Evolutionary conservation across 2,329 filamentous ascomycete genomes (phyloP), one percentile per base, ranked within the genome.

Genomic region (Emergomyces africanus): DNA sequence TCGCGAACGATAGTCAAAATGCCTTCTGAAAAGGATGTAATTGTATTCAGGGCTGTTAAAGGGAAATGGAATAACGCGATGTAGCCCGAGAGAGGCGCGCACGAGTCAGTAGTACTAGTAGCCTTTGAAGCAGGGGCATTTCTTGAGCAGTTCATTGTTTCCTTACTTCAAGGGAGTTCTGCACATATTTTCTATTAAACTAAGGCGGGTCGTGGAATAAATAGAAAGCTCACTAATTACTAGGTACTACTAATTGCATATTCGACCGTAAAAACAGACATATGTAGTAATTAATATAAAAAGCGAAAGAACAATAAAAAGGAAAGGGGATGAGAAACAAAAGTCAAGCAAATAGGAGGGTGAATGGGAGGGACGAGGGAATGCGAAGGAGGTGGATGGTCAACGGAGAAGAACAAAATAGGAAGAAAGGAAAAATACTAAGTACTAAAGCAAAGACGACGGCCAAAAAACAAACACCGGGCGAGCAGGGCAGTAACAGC

Each of bases 401-500:
- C 33, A 20, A 20, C 25, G 23, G 23, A 37, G 30, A 33, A 6
- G 33, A 35, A 35, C 2, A 33, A 25, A 53, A 35, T n/a, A 37
- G 51, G 39, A 58, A 58, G 33, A 18, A 58, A 8, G 9, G 59
- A 23, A 61, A 62, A 64, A 63, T 48, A 61, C 62, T 59, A 61
- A 61, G 63, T 60, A 61, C 5, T 28, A 33, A 51, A 64, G 65
- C 63, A 66, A 62, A 58, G 65, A 66, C 64, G 67, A 61, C 66
- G 63, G 65, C 67, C 66, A 66, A 65, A 61, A 61, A 62, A n/a
- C n/a, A n/a, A 66, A 62, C 60, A 64, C 64, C 57, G 57, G 61
- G 57, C 61, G 61, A 61, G 61, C n/a, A 63, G 60, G 58, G 68
- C 60, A 61, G 65, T 60, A 71, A 70, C 66, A 65, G 67, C 68